phyloP scores from a whole-genome alignment of 2,329 filamentous ascomycete species.

The Tolypocladium tundrense region DNA sequence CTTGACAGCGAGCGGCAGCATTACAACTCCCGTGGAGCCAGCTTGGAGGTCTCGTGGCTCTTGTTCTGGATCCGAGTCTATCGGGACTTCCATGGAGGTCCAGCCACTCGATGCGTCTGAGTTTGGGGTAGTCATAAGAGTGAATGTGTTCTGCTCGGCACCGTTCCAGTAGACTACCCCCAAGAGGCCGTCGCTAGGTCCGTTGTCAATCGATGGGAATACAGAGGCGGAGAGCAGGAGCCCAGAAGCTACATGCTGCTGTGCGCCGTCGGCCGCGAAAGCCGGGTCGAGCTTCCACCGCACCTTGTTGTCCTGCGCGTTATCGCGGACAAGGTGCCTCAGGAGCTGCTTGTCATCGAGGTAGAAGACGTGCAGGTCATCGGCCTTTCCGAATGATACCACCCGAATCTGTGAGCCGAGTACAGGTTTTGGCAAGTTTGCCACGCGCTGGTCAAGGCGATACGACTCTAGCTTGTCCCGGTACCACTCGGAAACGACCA shows the following conservation, averaged over 20 bases:
- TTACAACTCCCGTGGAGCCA: not conserved
- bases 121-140: not conserved
- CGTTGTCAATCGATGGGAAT: not conserved
- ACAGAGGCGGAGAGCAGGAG: not conserved
- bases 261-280: not conserved
- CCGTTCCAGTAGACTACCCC: not conserved
- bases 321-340: not conserved
- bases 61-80: not conserved
- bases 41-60: not conserved
- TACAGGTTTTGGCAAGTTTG: not conserved
- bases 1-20: not conserved
- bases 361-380: constrained; percentile 3
- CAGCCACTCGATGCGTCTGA: not conserved
- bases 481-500: constrained; percentile 1
- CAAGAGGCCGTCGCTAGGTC: not conserved
- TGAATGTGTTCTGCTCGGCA: not conserved
- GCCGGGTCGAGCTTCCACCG: not conserved
- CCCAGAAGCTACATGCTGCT: not conserved
- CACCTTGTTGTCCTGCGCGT: not conserved
- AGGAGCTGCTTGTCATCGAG: not conserved
- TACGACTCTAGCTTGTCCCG: not conserved
- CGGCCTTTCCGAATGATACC: not conserved
- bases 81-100: not conserved
- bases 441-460: not conserved
- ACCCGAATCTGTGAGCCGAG: not conserved